Evolutionary conservation across 2,329 filamentous ascomycete species (phyloP), one percentile per base, ranked within the genome.

Genomic region (Sporothrix variecibatus): DNA sequence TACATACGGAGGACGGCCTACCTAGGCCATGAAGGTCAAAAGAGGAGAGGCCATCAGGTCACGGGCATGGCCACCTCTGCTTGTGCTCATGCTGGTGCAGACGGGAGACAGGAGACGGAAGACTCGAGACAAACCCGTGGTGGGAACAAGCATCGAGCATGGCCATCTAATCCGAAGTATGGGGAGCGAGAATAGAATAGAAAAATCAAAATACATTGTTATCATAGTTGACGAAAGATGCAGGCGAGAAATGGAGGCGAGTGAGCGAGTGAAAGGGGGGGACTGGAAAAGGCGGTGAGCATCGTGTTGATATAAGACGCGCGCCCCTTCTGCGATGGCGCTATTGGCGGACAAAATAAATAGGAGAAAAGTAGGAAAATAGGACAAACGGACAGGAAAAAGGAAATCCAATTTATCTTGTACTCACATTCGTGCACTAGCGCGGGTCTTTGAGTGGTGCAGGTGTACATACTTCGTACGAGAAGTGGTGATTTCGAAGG

Each of bases 261-360:
- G 58, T 38, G 31, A 65, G 20, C 4, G 38, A 11, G 58, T 34
- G 31, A 43, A n/a, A 6, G 60, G n/a, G 60, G 9, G 34, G 3
- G 9, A 43, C n/a, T 49, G 23, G 67, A 74, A 74, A 74, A 74
- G 67, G 72, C 72, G 72, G 72, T 74, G 72, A 71, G 68, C 56
- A 34, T 34, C 31, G 15, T 23, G 26, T 53, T 51, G 26, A 51
- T 72, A 64, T 65, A 72, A 46, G 34, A 60, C 34, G 68, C 51
- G 67, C 31, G 53, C 9, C 46, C 20, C 43, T 40, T 20, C 51
- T 31, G 34, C n/a, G n/a, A 56, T n/a, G 65, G 34, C 60, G 34
- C 34, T 40, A n/a, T 40, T 20, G 60, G 31, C 58, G 53, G 53
- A 31, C 23, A 31, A 15, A 43, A 43, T 1, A 43, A 49, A 68